phyloP scores from a whole-genome alignment of 78 protist species.

The Speleostelium caveatum region DNA sequence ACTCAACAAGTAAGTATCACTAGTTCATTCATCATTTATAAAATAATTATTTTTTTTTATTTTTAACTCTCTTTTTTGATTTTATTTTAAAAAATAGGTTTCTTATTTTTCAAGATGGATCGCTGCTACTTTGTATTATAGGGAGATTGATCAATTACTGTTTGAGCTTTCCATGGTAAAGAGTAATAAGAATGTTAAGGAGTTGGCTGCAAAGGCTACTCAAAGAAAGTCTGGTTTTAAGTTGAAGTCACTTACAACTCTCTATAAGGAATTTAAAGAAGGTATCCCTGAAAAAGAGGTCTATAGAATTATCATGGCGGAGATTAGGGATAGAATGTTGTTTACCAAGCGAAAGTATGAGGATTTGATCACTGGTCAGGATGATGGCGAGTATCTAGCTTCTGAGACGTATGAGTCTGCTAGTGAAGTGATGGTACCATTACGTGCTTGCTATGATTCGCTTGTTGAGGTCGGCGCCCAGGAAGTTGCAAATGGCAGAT shows the following conservation, averaged over 20 bases:
- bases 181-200: constrained; percentile 20
- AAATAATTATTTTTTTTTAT: too few species aligned
- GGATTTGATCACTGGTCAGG: constrained; percentile 50
- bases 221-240: constrained; percentile 1
- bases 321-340: constrained; percentile 76
- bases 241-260: constrained; percentile 10
- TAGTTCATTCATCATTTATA: too few species aligned
- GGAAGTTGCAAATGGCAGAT: constrained; percentile 79
- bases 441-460: constrained; percentile 64
- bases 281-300: constrained; percentile 81
- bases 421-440: constrained; percentile 68
- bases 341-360: constrained; percentile 68
- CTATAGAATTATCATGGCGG: constrained; percentile 76
- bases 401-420: constrained; percentile 19
- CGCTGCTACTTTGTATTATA: constrained; percentile 59
- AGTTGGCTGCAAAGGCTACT: constrained; percentile 1
- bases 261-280: constrained; percentile 77
- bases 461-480: constrained; percentile 72
- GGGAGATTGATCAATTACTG: constrained; percentile 75
- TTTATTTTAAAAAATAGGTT: constrained; percentile 31
- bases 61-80: too few species aligned
- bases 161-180: constrained; percentile 81
- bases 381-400: not conserved
- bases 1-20: too few species aligned
- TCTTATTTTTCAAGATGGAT: constrained; percentile 39